Evolutionary conservation across 306 rosid genomes (phyloP).

Genomic region (Cucurbita pepo): DNA sequence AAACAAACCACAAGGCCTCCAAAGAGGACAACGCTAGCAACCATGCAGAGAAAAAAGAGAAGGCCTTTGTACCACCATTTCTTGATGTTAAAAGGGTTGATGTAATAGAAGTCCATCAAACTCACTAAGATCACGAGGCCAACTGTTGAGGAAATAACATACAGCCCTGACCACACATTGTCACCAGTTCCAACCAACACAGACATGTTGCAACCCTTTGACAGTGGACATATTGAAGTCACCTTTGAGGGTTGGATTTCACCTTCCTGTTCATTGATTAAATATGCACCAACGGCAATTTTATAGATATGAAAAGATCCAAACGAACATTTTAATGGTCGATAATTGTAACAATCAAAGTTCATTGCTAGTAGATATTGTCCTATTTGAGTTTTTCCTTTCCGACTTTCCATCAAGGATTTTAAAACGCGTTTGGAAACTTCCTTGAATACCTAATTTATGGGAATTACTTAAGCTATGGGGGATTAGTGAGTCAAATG

Average conservation of each 20-base stretch:
- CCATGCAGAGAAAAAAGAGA: slow-evolving; percentile 47
- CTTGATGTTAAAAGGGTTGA: slow-evolving; percentile 34
- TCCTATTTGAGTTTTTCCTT: too few species aligned
- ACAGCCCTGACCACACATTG: slow-evolving; percentile 67
- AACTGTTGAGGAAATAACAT: slow-evolving; percentile 43
- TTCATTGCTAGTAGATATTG: too few species aligned
- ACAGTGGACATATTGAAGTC: slow-evolving; percentile 26
- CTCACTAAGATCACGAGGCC: slow-evolving; percentile 42
- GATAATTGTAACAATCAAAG: too few species aligned
- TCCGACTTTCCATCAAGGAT: too few species aligned
- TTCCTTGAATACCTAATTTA: too few species aligned
- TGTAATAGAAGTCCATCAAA: slow-evolving; percentile 40
- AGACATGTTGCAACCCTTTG: slow-evolving; percentile 40
- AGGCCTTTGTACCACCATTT: slow-evolving; percentile 86
- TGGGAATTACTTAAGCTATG: too few species aligned
- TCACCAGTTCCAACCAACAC: slow-evolving; percentile 74
- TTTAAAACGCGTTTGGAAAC: too few species aligned
- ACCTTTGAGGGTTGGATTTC: slow-evolving; percentile 15
- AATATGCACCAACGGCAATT: too few species aligned
- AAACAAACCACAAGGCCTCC: slow-evolving; percentile 59
- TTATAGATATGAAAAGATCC: too few species aligned
- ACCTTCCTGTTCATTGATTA: slow-evolving; percentile 55
- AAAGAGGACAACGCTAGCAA: slow-evolving; percentile 45
- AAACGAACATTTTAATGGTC: too few species aligned
- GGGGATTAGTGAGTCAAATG: too few species aligned